A percentile compares a stretch with the other conserved stretches of the same genome.
phyloP scores from a whole-genome alignment of 148 eudicot genomes.

The Polygonum maritimum region DNA sequence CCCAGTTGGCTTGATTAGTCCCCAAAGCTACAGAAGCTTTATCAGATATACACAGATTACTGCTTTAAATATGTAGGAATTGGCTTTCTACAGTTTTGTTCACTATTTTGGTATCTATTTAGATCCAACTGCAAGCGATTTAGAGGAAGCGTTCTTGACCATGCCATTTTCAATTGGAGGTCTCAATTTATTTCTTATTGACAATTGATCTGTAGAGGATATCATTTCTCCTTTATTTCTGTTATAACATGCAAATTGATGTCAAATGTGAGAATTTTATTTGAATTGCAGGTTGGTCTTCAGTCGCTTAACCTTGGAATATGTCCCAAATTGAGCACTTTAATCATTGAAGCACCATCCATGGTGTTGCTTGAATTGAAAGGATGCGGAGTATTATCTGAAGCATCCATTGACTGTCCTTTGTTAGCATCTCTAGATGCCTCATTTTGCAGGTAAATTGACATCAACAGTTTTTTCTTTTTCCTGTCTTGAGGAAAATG shows the following conservation, averaged over 20 bases:
- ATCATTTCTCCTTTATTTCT: neutral
- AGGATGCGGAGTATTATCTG: conserved; percentile 92
- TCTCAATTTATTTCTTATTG: neutral
- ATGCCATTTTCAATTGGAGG: neutral
- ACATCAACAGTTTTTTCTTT: neutral
- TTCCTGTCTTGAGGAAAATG: neutral
- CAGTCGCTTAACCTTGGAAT: conserved; percentile 80
- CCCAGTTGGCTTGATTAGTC: neutral
- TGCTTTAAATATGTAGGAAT: neutral
- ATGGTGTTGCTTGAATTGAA: conserved; percentile 88
- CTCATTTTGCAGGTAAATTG: conserved; percentile 81
- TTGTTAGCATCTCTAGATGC: conserved; percentile 77
- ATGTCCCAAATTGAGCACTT: conserved; percentile 71
- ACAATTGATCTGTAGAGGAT: neutral
- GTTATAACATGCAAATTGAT: neutral
- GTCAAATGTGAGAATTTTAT: neutral
- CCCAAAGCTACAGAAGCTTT: neutral
- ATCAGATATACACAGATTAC: neutral
- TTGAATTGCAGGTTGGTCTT: conserved; percentile 69
- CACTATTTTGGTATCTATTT: neutral
- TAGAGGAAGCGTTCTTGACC: neutral
- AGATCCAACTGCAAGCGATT: neutral
- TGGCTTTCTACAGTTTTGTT: neutral
- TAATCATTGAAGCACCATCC: conserved; percentile 60
- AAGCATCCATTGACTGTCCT: conserved; percentile 73